phyloP scores from a whole-genome alignment of 768 basidiomycete species.

The Phanerochaete sordida region DNA sequence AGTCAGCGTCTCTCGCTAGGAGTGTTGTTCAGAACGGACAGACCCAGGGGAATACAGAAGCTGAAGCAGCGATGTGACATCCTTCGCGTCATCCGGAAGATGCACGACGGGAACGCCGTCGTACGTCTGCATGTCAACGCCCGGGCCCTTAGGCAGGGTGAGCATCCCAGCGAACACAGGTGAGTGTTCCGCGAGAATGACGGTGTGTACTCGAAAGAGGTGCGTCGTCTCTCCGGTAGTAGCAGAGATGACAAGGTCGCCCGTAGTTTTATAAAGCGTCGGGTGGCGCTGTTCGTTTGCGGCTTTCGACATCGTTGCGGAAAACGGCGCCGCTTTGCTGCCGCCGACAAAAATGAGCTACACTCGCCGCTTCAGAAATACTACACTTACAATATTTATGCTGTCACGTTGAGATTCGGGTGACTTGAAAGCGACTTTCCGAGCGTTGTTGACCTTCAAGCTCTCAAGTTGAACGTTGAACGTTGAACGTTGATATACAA shows the following conservation, averaged over 20 bases:
- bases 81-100: constrained; percentile 16
- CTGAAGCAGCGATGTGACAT: constrained; percentile 7
- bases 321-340: too few species aligned
- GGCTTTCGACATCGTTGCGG: too few species aligned
- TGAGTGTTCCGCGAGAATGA: neutral
- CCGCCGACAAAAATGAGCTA: too few species aligned
- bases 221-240: neutral
- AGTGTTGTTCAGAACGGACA: too few species aligned
- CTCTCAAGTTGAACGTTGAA: too few species aligned
- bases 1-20: too few species aligned
- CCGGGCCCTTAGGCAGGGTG: neutral
- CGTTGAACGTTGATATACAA: too few species aligned
- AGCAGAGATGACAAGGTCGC: neutral
- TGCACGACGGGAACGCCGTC: neutral
- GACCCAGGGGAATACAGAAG: constrained; percentile 3
- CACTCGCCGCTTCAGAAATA: too few species aligned
- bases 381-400: too few species aligned
- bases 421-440: too few species aligned
- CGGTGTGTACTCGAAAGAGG: neutral
- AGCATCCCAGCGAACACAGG: constrained; percentile 1
- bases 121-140: neutral
- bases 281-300: neutral
- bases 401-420: too few species aligned
- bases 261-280: neutral
- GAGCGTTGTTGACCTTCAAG: too few species aligned